Evolutionary conservation across 2,329 filamentous ascomycete genomes (phyloP).

Genomic region (Bipolaris oryzae): DNA sequence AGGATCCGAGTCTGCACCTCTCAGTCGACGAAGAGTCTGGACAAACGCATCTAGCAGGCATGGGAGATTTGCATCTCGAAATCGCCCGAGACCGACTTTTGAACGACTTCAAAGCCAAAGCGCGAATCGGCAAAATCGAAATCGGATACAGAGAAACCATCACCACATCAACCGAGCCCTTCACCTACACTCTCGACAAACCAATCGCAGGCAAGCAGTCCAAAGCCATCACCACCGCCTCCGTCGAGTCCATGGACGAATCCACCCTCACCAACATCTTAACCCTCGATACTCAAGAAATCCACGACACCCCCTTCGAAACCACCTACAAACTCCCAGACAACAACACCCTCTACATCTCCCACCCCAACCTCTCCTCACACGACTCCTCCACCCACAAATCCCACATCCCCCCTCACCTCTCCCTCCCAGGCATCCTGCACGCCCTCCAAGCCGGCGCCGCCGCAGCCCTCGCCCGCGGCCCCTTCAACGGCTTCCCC

Average conservation of each 20-base stretch:
- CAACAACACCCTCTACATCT: conserved; percentile 71
- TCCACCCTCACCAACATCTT: conserved; percentile 27
- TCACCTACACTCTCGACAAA: conserved; percentile 73
- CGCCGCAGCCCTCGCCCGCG: conserved; percentile 81
- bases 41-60: conserved; percentile 90
- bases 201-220: conserved; percentile 80
- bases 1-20: conserved; percentile 91
- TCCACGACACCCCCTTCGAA: conserved; percentile 36
- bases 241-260: conserved; percentile 65
- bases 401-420: conserved; percentile 60
- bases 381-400: conserved; percentile 40
- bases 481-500: conserved; percentile 79
- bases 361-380: conserved; percentile 58
- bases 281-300: conserved; percentile 22
- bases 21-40: conserved; percentile 86
- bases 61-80: conserved; percentile 95
- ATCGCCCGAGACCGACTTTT: conserved; percentile 88
- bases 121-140: conserved; percentile 84
- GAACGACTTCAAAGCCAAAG: conserved; percentile 87
- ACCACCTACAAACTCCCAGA: conserved; percentile 54
- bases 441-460: conserved; percentile 75
- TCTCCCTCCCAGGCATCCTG: conserved; percentile 57
- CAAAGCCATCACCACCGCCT: conserved; percentile 75
- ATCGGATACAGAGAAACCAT: conserved; percentile 93
- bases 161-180: conserved; percentile 61